Evolutionary conservation across 345 rosid genomes (phyloP), one percentile per base, ranked within the genome.

Genomic region (Raphanus sativus): DNA sequence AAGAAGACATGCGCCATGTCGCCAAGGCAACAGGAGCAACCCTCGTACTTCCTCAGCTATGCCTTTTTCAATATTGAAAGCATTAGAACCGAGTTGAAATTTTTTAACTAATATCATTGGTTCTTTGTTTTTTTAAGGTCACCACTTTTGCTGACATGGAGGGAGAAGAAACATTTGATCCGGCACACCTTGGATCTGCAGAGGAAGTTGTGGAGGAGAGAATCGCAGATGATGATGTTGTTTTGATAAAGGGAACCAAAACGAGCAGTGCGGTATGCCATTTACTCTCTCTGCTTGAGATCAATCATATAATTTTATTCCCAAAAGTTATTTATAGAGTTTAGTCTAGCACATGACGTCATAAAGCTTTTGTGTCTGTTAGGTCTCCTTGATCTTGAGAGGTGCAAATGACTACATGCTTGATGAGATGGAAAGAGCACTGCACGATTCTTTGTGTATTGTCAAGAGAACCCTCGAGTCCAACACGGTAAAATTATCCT

Each of bases 1-100:
- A 91, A 77, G 99, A 96, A 82, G 98, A 96, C 84, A 89, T 93
- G 97, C 96, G 97, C 9, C 97, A 91, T 79, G 85, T 96, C 70
- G 98, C 99, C 61, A 96, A 96, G 87, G 98, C 98, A 30, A 95
- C 96, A 80, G 97, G 98, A 73, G 99, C 97, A 70, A 92, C 98
- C 64, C 75, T 91, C 89, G 99, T 90, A 76, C 50, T 29, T 76
- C 72, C 64, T 66, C 45, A 24, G 48, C 38, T 66, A 17, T 33
- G 1, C 36, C 17, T 59, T 21, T 63, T 13, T 17, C 13, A 17
- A 36, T 61, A 15, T 69, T 45, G 15, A 12, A 54, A 28, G 70
- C 65, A 73, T 61, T 67, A 28, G 13, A 62, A 79, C 30, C 38
- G 63, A 54, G 21, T 24, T 63, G 9, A 29, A 38, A 4, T 16